A percentile compares a stretch with the other conserved stretches of the same genome.
phyloP scores from a whole-genome alignment of 345 rosid genomes.

The Moricandia arvensis region DNA sequence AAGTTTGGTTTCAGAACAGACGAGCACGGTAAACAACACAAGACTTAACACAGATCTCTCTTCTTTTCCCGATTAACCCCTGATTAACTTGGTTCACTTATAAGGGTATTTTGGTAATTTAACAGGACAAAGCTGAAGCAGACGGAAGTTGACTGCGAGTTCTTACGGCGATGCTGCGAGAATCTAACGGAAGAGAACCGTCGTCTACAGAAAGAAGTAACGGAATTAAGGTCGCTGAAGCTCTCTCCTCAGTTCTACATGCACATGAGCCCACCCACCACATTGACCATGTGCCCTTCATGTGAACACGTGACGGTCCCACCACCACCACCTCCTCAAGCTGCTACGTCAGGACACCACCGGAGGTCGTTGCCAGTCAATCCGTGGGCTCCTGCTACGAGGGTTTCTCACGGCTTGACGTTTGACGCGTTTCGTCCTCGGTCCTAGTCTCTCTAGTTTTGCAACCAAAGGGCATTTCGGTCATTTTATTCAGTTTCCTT shows the following conservation, averaged over 20 bases:
- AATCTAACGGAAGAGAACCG: conserved; percentile 95
- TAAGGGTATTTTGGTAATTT: conserved; percentile 13
- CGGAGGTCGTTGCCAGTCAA: conserved; percentile 47
- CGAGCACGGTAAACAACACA: conserved; percentile 67
- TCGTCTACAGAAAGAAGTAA: conserved; percentile 91
- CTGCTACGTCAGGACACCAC: conserved; percentile 32
- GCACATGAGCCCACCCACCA: conserved; percentile 98
- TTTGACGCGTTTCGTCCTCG: conserved; percentile 56
- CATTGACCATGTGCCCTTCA: conserved; percentile 97
- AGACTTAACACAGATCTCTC: not conserved
- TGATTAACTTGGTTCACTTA: not conserved
- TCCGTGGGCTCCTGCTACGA: conserved; percentile 49
- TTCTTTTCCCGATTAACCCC: not conserved
- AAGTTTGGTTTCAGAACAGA: conserved; percentile 99
- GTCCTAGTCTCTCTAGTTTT: conserved; percentile 33
- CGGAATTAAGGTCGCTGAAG: conserved; percentile 91
- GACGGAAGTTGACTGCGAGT: conserved; percentile 98
- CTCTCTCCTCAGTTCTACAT: conserved; percentile 96
- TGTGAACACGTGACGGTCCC: conserved; percentile 92
- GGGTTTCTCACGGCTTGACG: conserved; percentile 42
- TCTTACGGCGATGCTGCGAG: conserved; percentile 90
- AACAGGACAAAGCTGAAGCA: conserved; percentile 96
- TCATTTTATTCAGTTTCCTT: conserved; percentile 15
- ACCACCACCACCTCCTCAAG: conserved; percentile 46
- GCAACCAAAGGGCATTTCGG: conserved; percentile 17